A percentile compares a stretch with the other conserved stretches of the same genome.
Conservation (phyloP, 2,329 filamentous ascomycete species). For the Nemania diffusa region DNA sequence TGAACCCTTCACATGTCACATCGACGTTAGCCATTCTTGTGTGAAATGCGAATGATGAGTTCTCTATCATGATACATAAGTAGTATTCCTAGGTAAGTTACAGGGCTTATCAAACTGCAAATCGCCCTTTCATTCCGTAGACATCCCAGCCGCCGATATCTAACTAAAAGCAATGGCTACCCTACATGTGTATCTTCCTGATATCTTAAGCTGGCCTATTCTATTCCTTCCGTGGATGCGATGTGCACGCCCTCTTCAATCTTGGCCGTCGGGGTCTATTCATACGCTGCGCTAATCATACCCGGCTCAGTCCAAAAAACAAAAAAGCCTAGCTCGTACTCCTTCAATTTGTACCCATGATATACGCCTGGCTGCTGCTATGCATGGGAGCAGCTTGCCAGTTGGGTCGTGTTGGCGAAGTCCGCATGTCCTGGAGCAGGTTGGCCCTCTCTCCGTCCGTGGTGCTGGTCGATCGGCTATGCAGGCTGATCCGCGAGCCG, state of each 20-base stretch:
- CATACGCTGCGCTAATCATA: not conserved
- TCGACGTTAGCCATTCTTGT: not conserved
- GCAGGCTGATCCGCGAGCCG: slow-evolving; percentile 34
- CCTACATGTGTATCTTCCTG: not conserved
- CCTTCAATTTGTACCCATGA: slow-evolving; percentile 26
- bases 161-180: not conserved
- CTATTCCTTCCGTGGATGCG: not conserved
- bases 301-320: not conserved
- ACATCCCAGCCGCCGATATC: not conserved
- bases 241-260: not conserved
- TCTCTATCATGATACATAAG: slow-evolving; percentile 7
- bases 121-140: slow-evolving; percentile 6
- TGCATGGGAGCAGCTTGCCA: slow-evolving; percentile 55
- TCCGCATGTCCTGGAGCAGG: slow-evolving; percentile 10
- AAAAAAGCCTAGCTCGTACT: not conserved
- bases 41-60: not conserved
- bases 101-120: not conserved
- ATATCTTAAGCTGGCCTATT: not conserved
- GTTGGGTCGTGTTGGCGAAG: slow-evolving; percentile 44
- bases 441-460: slow-evolving; percentile 30
- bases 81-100: not conserved
- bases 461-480: slow-evolving; percentile 44
- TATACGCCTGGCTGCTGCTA: slow-evolving; percentile 43
- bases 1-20: not conserved
- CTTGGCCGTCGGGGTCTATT: not conserved